A percentile compares a stretch with the other conserved stretches of the same genome.
Conservation (phyloP, 2,329 filamentous ascomycete genomes). For the Alternaria novae-zelandiae region DNA sequence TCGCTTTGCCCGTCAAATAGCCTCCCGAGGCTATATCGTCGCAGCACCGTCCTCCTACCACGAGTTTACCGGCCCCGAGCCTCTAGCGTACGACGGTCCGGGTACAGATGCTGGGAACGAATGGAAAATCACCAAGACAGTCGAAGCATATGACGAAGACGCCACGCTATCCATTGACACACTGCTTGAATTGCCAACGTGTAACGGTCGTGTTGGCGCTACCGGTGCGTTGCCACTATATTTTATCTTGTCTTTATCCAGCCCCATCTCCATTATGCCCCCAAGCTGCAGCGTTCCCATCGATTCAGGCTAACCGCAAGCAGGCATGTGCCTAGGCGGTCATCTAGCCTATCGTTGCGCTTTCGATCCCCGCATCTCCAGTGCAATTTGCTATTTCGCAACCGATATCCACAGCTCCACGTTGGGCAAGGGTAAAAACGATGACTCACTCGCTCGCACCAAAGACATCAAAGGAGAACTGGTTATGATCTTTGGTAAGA, state of each 20-base stretch:
- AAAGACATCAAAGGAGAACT: constrained; percentile 77
- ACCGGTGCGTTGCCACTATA: constrained; percentile 28
- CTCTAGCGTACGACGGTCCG: constrained; percentile 82
- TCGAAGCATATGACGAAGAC: constrained; percentile 79
- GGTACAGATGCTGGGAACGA: constrained; percentile 88
- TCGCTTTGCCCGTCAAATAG: constrained; percentile 89
- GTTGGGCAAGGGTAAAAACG: constrained; percentile 71
- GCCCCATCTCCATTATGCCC: background rate
- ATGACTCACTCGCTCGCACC: constrained; percentile 67
- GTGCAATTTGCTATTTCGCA: constrained; percentile 86
- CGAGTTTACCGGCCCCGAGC: constrained; percentile 85
- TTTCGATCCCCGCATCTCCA: constrained; percentile 77
- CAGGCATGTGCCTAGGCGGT: constrained; percentile 85
- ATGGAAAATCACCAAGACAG: constrained; percentile 84
- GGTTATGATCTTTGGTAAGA: constrained; percentile 89
- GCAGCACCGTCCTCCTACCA: constrained; percentile 91
- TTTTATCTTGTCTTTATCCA: background rate
- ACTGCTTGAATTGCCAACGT: constrained; percentile 52
- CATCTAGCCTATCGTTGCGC: constrained; percentile 79
- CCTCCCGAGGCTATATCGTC: constrained; percentile 90
- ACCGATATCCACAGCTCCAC: constrained; percentile 86
- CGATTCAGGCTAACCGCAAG: background rate
- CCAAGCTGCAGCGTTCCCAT: background rate
- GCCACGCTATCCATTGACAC: constrained; percentile 52
- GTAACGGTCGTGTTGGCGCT: constrained; percentile 72